These are phyloP conservation scores for Agrocybe pediades DNA, from an alignment of 768 basidiomycete genomes.

Conservation along the genomic window DNA sequence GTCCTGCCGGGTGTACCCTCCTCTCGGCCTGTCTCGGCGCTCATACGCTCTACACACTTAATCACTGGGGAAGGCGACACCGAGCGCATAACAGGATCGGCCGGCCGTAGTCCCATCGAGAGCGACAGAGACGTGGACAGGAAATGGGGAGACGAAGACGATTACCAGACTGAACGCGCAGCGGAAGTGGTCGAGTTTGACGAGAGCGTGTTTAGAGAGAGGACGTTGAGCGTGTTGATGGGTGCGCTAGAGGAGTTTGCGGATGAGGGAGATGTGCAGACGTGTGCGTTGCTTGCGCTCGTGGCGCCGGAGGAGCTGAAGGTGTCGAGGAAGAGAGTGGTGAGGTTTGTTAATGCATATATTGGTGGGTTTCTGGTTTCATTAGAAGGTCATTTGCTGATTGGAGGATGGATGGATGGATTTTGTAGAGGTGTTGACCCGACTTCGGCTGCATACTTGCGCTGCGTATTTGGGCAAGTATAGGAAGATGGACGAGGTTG, in stretches of 20 bases:
- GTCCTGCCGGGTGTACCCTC: too few species aligned
- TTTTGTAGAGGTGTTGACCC: conserved; percentile 66
- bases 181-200: conserved; percentile 47
- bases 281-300: conserved; percentile 71
- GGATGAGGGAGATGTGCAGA: conserved; percentile 77
- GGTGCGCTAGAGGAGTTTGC: conserved; percentile 62
- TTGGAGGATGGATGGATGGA: neutral
- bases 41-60: too few species aligned
- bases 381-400: neutral
- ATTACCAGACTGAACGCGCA: conserved; percentile 33
- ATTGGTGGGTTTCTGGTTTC: conserved; percentile 50
- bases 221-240: conserved; percentile 58
- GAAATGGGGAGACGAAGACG: neutral
- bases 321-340: conserved; percentile 42
- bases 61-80: too few species aligned
- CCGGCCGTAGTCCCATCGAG: conserved; percentile 3
- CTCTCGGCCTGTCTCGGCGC: too few species aligned
- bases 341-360: conserved; percentile 69
- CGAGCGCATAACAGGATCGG: too few species aligned
- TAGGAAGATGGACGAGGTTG: conserved; percentile 50
- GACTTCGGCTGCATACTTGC: conserved; percentile 60
- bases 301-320: conserved; percentile 61
- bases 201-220: conserved; percentile 51
- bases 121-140: neutral
- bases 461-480: conserved; percentile 80